Evolutionary conservation across 2,329 filamentous ascomycete genomes (phyloP).

Genomic region (Biscogniauxia marginata): DNA sequence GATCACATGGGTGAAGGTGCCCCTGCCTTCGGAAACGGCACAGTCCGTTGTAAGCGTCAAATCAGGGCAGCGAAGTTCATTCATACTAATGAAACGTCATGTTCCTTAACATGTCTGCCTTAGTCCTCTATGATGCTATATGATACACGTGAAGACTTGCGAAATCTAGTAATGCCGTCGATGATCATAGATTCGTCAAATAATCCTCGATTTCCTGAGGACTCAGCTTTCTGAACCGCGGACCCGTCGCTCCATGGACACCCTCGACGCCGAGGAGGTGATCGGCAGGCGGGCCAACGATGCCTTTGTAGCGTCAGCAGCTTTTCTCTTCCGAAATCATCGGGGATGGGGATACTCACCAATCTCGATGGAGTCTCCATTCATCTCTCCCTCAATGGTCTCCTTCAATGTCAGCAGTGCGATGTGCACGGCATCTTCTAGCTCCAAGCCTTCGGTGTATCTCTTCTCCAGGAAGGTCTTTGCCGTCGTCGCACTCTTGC

Average conservation of each 20-base stretch:
- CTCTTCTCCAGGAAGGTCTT: conserved; percentile 99
- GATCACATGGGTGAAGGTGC: conserved; percentile 37
- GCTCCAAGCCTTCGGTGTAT: conserved; percentile 94
- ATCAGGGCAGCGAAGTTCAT: conserved; percentile 50
- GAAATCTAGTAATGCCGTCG: conserved; percentile 22
- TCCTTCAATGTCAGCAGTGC: conserved; percentile 96
- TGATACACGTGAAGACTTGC: conserved; percentile 42
- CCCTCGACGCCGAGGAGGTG: conserved; percentile 90
- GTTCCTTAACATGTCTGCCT: conserved; percentile 30
- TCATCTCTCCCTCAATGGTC: conserved; percentile 99
- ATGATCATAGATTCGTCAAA: conserved; percentile 86
- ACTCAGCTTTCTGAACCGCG: conserved; percentile 89
- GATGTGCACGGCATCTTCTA: conserved; percentile 98
- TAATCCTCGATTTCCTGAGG: conserved; percentile 99
- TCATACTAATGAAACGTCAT: conserved; percentile 41
- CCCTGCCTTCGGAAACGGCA: conserved; percentile 26
- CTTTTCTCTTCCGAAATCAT: background rate
- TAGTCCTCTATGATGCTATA: conserved; percentile 46
- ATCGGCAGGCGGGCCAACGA: conserved; percentile 91
- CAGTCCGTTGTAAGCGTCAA: conserved; percentile 41
- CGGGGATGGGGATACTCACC: conserved; percentile 53
- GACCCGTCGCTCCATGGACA: conserved; percentile 79
- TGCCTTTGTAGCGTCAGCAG: conserved; percentile 57
- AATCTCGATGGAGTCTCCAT: conserved; percentile 96
- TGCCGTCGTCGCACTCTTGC: conserved; percentile 95